These are phyloP conservation scores for Aspergillus bridgeri DNA, from an alignment of 495 filamentous ascomycete species.

Conservation along the genomic window DNA sequence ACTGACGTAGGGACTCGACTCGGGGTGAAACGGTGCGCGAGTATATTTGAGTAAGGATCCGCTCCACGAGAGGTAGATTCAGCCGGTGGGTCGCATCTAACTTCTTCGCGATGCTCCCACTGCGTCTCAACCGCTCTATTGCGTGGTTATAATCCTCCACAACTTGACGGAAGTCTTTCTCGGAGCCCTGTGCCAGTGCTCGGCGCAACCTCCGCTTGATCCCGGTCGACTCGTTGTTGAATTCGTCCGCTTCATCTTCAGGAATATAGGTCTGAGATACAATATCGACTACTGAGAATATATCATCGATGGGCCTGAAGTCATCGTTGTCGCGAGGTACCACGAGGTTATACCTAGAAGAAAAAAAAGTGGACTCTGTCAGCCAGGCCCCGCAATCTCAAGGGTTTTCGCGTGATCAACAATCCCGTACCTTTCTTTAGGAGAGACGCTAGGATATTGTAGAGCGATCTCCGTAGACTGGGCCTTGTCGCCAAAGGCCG, in stretches of 20 bases:
- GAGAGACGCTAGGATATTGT: constrained; percentile 69
- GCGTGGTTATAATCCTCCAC: constrained; percentile 73
- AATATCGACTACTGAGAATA: constrained; percentile 70
- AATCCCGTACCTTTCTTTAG: constrained; percentile 60
- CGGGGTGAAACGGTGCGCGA: constrained; percentile 86
- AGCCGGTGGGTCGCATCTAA: constrained; percentile 63
- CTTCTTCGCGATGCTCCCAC: constrained; percentile 66
- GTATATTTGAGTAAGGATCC: constrained; percentile 85
- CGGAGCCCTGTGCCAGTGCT: constrained; percentile 59
- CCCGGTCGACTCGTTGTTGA: constrained; percentile 70
- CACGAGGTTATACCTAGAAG: constrained; percentile 69
- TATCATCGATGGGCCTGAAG: constrained; percentile 83
- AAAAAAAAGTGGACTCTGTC: constrained; percentile 11
- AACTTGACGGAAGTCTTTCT: constrained; percentile 62
- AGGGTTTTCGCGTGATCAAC: not conserved
- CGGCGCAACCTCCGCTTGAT: constrained; percentile 69
- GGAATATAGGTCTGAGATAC: constrained; percentile 74
- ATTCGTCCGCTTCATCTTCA: constrained; percentile 56
- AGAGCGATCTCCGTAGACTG: constrained; percentile 53
- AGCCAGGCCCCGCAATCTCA: not conserved
- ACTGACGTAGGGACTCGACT: constrained; percentile 74
- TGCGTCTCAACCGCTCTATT: constrained; percentile 53
- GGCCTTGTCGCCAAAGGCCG: constrained; percentile 45
- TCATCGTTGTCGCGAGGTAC: constrained; percentile 69
- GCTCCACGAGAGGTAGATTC: constrained; percentile 65